A percentile compares a stretch with the other conserved stretches of the same genome.
These are phyloP conservation scores for Emmonsia crescens DNA, from an alignment of 2,329 filamentous ascomycete species.

Conservation along the genomic window DNA sequence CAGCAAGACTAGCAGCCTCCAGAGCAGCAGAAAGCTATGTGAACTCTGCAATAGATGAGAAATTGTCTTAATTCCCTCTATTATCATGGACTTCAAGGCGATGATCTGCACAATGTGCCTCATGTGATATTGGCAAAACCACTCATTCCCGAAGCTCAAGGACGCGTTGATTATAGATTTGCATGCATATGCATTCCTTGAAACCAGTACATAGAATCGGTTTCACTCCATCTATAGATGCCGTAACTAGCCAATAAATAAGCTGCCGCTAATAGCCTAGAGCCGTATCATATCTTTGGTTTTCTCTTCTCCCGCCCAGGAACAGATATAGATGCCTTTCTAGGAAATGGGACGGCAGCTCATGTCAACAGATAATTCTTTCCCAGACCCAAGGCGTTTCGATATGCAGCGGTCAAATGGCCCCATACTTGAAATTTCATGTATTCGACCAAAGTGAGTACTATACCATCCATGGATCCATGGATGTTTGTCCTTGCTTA, in stretches of 20 bases:
- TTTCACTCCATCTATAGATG: neutral
- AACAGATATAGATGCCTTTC: neutral
- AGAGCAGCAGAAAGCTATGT: neutral
- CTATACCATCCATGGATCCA: no score
- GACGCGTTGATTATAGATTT: neutral
- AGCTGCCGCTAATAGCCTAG: neutral
- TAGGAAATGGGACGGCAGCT: slow-evolving; percentile 2
- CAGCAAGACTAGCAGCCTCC: neutral
- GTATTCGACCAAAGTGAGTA: slow-evolving; percentile 3
- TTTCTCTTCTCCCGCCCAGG: neutral
- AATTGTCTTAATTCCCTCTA: no score
- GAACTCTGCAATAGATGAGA: no score
- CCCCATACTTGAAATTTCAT: slow-evolving; percentile 4
- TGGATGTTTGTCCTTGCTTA: slow-evolving; percentile 1
- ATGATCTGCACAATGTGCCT: no score
- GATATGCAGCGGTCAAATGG: slow-evolving; percentile 3
- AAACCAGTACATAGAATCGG: neutral
- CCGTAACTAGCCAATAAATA: neutral
- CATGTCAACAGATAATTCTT: slow-evolving; percentile 6
- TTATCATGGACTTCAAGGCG: neutral
- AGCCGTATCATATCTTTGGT: neutral
- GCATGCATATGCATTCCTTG: neutral
- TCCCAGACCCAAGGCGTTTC: slow-evolving; percentile 4
- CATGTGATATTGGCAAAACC: neutral
- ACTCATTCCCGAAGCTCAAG: neutral